Evolutionary conservation across 176 grass and related monocot genomes (phyloP).

Genomic region (Zoysia japonica): DNA sequence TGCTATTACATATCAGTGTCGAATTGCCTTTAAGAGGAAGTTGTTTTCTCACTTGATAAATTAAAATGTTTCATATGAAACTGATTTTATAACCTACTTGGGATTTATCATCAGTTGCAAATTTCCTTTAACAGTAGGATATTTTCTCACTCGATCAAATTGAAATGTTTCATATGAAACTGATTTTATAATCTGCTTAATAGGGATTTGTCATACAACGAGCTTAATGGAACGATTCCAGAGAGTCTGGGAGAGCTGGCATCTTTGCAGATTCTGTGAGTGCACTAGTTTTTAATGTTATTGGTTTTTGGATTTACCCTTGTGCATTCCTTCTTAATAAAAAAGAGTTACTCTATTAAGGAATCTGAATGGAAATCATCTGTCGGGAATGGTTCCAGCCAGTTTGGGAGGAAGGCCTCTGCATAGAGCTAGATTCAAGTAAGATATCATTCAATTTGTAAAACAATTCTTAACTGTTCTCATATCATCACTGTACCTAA

Average conservation of each 20-base stretch:
- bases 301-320: conserved; percentile 32
- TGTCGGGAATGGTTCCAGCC: conserved; percentile 88
- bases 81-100: neutral
- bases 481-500: neutral
- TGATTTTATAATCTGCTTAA: conserved; percentile 23
- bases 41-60: neutral
- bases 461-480: neutral
- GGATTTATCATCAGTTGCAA: conserved; percentile 54
- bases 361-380: conserved; percentile 89
- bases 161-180: neutral
- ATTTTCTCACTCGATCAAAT: neutral
- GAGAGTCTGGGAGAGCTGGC: conserved; percentile 73
- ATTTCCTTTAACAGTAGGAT: neutral
- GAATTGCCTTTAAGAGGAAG: neutral
- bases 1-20: neutral
- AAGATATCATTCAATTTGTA: conserved; percentile 13
- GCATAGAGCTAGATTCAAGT: conserved; percentile 98
- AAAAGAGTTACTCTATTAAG: conserved; percentile 47
- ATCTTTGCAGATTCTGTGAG: conserved; percentile 77
- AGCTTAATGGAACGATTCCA: conserved; percentile 94
- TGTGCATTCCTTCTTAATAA: conserved; percentile 20
- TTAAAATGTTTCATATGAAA: neutral
- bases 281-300: conserved; percentile 29
- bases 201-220: conserved; percentile 93
- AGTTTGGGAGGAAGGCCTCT: conserved; percentile 89